Percentiles rank a stretch among this genome's conserved stretches.
These are phyloP conservation scores for Nematocida homosporus DNA, from an alignment of 371 early-diverging fungal species.

Conservation along the genomic window DNA sequence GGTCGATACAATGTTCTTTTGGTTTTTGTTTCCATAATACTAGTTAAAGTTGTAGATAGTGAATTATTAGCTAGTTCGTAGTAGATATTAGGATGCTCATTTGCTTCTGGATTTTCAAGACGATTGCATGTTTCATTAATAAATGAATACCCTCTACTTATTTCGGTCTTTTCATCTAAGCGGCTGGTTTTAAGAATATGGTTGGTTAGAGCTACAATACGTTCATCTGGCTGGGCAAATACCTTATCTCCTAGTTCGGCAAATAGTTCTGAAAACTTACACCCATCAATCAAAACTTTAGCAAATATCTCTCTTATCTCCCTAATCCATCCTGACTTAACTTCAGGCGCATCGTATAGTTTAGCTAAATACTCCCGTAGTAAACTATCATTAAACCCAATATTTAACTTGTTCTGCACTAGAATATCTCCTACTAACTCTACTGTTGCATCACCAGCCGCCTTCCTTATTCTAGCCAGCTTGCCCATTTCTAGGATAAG, in stretches of 20 bases:
- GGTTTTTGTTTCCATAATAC: conserved; percentile 5
- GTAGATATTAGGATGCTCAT: background rate
- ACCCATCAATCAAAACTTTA: conserved; percentile 19
- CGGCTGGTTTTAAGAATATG: conserved; percentile 19
- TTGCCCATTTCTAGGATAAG: conserved; percentile 10
- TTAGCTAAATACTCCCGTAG: background rate
- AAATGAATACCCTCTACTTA: conserved; percentile 35
- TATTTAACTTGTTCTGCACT: background rate
- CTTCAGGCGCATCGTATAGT: conserved; percentile 1
- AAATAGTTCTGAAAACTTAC: conserved; percentile 29
- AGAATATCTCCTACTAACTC: background rate
- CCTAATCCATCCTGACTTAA: conserved; percentile 2
- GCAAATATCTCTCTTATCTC: conserved; percentile 1
- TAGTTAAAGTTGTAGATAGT: conserved; percentile 7
- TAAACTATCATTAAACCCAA: background rate
- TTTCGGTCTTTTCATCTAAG: background rate
- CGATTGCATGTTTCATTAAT: conserved; percentile 28
- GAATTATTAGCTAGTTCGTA: conserved; percentile 18
- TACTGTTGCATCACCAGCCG: background rate
- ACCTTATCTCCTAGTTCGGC: conserved; percentile 15
- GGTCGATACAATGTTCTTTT: background rate
- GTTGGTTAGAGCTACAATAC: conserved; percentile 36
- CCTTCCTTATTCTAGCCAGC: conserved; percentile 28
- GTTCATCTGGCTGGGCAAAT: conserved; percentile 2
- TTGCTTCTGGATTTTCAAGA: conserved; percentile 5